A percentile compares a stretch with the other conserved stretches of the same genome.
phyloP scores from a whole-genome alignment of 805 yeast species.

The Saccharomycopsis schoenii region DNA sequence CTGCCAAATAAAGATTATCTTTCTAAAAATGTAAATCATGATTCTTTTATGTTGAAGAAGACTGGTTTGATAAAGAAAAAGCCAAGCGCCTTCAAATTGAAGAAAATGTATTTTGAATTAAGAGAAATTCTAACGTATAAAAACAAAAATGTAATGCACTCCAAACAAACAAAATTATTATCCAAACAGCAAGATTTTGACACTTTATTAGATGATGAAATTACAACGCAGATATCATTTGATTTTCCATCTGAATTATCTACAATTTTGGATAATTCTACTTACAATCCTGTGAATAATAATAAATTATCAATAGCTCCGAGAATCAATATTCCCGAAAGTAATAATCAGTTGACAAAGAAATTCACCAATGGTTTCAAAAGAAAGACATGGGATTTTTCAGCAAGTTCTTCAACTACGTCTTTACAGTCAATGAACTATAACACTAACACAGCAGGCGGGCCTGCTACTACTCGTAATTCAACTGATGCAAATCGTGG shows the following conservation, averaged over 20 bases:
- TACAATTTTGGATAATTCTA: constrained; percentile 5
- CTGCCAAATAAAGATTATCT: constrained; percentile 28
- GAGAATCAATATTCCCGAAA: background rate
- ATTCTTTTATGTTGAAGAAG: constrained; percentile 9
- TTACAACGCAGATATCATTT: constrained; percentile 20
- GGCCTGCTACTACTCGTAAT: background rate
- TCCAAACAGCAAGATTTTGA: constrained; percentile 28
- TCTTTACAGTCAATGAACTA: background rate
- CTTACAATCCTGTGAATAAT: constrained; percentile 10
- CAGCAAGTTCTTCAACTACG: background rate
- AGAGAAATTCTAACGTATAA: constrained; percentile 33
- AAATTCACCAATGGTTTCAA: background rate
- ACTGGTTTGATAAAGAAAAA: constrained; percentile 4
- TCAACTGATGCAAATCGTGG: background rate
- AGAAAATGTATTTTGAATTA: constrained; percentile 37
- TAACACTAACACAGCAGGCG: background rate
- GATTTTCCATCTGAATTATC: constrained; percentile 17
- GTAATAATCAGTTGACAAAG: background rate
- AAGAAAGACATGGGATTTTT: background rate
- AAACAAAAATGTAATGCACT: constrained; percentile 31
- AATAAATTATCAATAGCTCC: background rate
- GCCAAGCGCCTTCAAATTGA: constrained; percentile 29
- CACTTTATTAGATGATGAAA: constrained; percentile 25
- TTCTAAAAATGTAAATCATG: constrained; percentile 3
- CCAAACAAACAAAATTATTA: constrained; percentile 36